Conservation (phyloP, 257 asterid genomes). For the Lavandula angustifolia region DNA sequence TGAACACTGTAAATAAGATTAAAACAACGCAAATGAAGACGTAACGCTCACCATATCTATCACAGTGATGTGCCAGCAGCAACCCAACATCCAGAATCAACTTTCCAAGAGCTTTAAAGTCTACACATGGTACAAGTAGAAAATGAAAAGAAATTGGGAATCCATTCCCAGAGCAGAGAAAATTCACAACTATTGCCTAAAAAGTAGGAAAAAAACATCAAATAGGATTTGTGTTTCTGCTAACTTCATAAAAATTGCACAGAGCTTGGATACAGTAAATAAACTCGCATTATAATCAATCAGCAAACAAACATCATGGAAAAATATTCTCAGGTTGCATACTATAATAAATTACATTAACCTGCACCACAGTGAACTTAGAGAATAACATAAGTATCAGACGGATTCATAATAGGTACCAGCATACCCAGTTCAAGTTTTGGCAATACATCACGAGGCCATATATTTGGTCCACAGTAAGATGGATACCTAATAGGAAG, state of each 20-base stretch:
- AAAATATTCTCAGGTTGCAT: not conserved
- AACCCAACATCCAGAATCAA: conserved; percentile 88
- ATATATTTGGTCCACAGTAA: conserved; percentile 78
- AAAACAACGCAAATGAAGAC: not conserved
- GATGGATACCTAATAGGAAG: conserved; percentile 69
- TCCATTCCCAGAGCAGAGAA: conserved; percentile 8
- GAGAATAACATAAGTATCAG: conserved; percentile 4
- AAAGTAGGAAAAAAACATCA: not conserved
- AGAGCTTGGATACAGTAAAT: conserved; percentile 7
- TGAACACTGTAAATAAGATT: not conserved
- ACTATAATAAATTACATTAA: conserved; percentile 5
- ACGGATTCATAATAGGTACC: conserved; percentile 21
- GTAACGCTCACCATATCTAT: conserved; percentile 60
- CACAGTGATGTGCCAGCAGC: conserved; percentile 88
- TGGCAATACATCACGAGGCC: conserved; percentile 79
- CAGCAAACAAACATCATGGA: conserved; percentile 11
- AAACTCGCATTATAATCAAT: conserved; percentile 10
- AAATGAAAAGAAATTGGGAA: conserved; percentile 5
- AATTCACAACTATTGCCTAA: not conserved
- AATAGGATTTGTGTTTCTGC: not conserved
- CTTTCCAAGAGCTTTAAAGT: conserved; percentile 83
- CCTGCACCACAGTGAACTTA: conserved; percentile 3
- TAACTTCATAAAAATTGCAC: not conserved
- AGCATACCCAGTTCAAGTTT: conserved; percentile 76
- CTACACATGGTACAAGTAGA: conserved; percentile 37